Percentiles rank a stretch among this genome's conserved stretches.
phyloP scores from a whole-genome alignment of 139 green algal genomes.

The Chloropicon primus region DNA sequence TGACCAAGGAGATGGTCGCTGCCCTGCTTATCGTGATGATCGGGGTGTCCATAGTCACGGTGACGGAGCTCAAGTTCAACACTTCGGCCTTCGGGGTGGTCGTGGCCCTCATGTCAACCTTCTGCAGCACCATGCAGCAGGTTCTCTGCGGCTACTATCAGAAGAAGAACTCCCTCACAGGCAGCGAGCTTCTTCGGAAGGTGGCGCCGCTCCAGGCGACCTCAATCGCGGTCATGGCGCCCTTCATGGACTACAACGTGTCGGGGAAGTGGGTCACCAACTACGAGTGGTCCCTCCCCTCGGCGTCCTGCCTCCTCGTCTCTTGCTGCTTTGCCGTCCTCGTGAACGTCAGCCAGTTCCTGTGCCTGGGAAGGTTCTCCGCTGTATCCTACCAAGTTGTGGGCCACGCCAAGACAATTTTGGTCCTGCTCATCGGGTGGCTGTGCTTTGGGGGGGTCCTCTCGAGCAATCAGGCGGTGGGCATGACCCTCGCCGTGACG shows the following conservation, averaged over 20 bases:
- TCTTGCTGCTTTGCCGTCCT: slow-evolving; percentile 62
- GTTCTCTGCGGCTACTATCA: slow-evolving; percentile 79
- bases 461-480: slow-evolving; percentile 31
- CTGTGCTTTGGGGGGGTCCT: neutral
- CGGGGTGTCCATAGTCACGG: slow-evolving; percentile 47
- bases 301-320: slow-evolving; percentile 30
- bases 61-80: slow-evolving; percentile 54
- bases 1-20: neutral
- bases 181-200: slow-evolving; percentile 69
- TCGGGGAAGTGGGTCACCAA: slow-evolving; percentile 32
- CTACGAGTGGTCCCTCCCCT: slow-evolving; percentile 39
- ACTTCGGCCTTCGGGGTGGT: slow-evolving; percentile 40
- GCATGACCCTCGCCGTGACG: slow-evolving; percentile 55
- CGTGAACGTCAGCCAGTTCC: slow-evolving; percentile 85
- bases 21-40: slow-evolving; percentile 31
- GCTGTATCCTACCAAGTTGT: slow-evolving; percentile 83
- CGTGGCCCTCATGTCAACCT: slow-evolving; percentile 60
- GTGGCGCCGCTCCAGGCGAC: slow-evolving; percentile 62
- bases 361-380: slow-evolving; percentile 82
- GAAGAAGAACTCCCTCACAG: slow-evolving; percentile 55
- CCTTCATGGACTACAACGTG: slow-evolving; percentile 55
- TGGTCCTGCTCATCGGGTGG: slow-evolving; percentile 21
- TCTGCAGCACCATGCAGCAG: slow-evolving; percentile 77
- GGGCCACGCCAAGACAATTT: slow-evolving; percentile 25
- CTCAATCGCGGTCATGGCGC: slow-evolving; percentile 36